Evolutionary conservation across 73 alveolate species (phyloP).

Genomic region (Paramecium primaurelia): DNA sequence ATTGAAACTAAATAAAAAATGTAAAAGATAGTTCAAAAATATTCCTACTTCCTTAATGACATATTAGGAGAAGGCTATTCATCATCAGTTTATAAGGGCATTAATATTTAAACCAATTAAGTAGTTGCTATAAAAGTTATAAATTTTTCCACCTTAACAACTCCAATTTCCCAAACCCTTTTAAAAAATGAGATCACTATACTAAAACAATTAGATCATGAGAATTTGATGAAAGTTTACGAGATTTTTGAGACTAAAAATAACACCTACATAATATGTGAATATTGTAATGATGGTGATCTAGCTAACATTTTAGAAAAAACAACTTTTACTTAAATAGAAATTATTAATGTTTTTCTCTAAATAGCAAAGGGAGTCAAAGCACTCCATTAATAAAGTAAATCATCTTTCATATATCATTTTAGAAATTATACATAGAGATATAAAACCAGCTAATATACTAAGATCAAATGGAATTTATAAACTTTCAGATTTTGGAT

Average conservation of each 20-base stretch:
- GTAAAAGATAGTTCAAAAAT: not conserved
- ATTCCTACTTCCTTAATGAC: not conserved
- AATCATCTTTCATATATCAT: not conserved
- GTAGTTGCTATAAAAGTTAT: conserved; percentile 34
- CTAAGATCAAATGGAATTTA: conserved; percentile 1
- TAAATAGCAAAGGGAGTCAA: not conserved
- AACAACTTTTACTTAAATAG: not conserved
- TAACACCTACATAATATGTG: conserved; percentile 21
- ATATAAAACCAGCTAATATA: conserved; percentile 37
- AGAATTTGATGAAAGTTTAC: not conserved
- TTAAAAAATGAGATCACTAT: not conserved
- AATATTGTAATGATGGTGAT: conserved; percentile 21
- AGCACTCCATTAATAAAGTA: not conserved
- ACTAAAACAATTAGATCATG: not conserved
- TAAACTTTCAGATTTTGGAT: conserved; percentile 48
- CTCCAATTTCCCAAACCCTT: conserved; percentile 8
- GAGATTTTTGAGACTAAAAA: conserved; percentile 12
- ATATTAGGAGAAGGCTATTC: conserved; percentile 7
- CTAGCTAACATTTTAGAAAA: not conserved
- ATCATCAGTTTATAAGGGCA: conserved; percentile 5
- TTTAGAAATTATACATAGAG: conserved; percentile 31
- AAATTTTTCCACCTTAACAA: not conserved
- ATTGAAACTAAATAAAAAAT: not conserved
- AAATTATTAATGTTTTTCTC: not conserved
- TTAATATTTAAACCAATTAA: not conserved